phyloP scores from a whole-genome alignment of 2,329 filamentous ascomycete genomes.

The Plectosphaerella cucumerina region DNA sequence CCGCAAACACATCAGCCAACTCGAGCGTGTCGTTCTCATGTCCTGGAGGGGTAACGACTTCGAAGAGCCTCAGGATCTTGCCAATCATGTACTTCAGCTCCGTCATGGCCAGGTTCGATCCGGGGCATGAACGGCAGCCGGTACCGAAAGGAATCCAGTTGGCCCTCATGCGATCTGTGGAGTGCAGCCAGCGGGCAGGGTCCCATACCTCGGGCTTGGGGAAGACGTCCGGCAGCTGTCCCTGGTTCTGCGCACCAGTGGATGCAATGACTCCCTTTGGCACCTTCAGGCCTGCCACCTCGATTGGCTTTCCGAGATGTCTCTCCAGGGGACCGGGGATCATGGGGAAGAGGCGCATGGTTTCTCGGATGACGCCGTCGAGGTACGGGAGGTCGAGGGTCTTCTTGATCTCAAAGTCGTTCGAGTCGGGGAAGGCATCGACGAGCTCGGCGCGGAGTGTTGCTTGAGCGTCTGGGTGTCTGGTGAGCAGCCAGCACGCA shows the following conservation, averaged over 20 bases:
- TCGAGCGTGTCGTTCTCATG: background rate
- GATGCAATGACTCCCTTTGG: background rate
- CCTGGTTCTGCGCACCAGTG: background rate
- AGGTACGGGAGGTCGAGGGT: background rate
- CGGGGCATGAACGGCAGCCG: background rate
- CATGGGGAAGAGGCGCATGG: background rate
- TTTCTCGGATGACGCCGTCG: background rate
- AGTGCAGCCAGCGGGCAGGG: background rate
- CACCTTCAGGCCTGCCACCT: background rate
- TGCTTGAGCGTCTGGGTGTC: background rate
- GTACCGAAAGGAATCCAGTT: background rate
- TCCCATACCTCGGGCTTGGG: background rate
- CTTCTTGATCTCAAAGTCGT: background rate
- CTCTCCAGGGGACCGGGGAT: background rate
- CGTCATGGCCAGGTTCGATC: background rate
- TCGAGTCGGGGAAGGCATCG: background rate
- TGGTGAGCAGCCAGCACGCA: background rate
- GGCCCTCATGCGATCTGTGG: background rate
- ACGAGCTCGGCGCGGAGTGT: background rate
- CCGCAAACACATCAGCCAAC: background rate
- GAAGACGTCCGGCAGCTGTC: background rate
- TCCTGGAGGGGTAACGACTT: background rate
- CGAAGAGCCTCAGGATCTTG: background rate
- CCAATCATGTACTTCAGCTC: background rate
- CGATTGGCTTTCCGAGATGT: background rate